Evolutionary conservation across 345 rosid species (phyloP), one percentile per base, ranked within the genome.

Genomic region (Durio zibethinus): DNA sequence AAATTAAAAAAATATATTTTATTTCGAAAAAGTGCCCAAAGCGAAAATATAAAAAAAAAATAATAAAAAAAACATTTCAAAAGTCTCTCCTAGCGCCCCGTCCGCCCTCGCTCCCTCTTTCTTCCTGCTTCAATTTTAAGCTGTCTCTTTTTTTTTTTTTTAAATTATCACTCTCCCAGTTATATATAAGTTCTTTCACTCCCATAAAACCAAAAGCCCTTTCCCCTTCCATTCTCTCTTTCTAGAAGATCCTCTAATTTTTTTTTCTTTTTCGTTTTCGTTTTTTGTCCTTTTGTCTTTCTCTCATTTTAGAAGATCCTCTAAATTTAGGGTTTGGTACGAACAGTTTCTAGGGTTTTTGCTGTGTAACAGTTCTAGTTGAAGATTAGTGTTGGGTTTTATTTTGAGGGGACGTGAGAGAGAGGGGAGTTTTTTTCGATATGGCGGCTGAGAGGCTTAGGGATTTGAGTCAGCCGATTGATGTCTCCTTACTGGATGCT

Each of bases 391-490:
- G 76, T 48, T 21, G 65, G 72, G 54, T 63, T 60, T 33, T 23
- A 57, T 80, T 82, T 80, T 64, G 27, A 40, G 47, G 11, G 29
- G 10, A 53, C 11, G 21, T 14, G n/a, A 14, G 36, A 15, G 61
- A n/a, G 45, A 52, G 45, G 3, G 20, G 38, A 40, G 42, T 25
- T n/a, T 11, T 16, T 29, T 47, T 20, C 4, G 90, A 75, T 82
- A 91, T 97, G 97, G 99, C 97, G 85, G 97, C 97, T 64, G 99
- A 94, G 88, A 94, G 89, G 85, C 92, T 97, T 63, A 80, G 97
- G 75, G 97, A 97, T 87, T 91, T 97, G 88, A 94, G 95, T 80
- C 91, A 89, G 83, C 93, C 97, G 76, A 92, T 97, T 82, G 98
- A 97, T 85, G 98, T 94, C 74, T 82, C 80, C 76, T 80, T 94